These are phyloP conservation scores for Stachybotrys chlorohalonatus DNA, from an alignment of 2,329 filamentous ascomycete species.

Conservation along the genomic window DNA sequence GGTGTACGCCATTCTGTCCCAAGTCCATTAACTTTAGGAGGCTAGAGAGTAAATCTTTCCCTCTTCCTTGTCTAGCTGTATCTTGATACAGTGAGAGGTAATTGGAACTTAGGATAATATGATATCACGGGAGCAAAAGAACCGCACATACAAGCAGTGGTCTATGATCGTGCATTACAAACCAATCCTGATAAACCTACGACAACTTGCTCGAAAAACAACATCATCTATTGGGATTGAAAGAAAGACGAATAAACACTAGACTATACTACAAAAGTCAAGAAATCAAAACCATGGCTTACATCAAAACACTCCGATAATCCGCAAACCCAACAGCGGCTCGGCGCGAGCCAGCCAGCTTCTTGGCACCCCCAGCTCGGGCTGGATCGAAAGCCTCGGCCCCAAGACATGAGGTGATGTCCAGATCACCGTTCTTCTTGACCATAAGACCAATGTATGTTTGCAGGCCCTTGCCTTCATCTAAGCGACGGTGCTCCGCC, in stretches of 20 bases:
- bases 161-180: neutral
- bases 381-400: neutral
- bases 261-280: neutral
- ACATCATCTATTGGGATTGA: neutral
- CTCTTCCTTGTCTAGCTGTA: neutral
- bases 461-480: conserved; percentile 4
- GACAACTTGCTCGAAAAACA: neutral
- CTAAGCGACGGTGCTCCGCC: conserved; percentile 1
- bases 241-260: neutral
- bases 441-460: conserved; percentile 1
- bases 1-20: neutral
- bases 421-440: neutral
- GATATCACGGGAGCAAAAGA: neutral
- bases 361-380: neutral
- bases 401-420: conserved; percentile 1
- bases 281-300: neutral
- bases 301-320: neutral
- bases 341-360: neutral
- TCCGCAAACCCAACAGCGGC: neutral
- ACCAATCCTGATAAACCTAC: neutral
- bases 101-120: neutral
- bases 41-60: neutral
- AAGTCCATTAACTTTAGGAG: neutral
- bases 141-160: neutral
- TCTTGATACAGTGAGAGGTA: neutral